Evolutionary conservation across 306 rosid genomes (phyloP).

Genomic region (Astragalus glycyphyllos): DNA sequence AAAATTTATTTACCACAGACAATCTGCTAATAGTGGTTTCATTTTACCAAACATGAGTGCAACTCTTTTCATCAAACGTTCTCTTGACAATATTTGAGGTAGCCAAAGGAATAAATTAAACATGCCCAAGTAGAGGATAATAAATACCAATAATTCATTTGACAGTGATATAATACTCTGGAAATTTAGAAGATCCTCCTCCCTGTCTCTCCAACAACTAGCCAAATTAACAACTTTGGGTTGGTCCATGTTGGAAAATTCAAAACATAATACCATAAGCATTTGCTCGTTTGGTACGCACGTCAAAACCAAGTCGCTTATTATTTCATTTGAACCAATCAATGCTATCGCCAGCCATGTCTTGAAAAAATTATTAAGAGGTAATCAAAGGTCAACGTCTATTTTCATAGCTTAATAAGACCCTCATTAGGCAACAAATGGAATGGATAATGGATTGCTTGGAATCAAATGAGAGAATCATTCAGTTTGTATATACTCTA

Average conservation of each 20-base stretch:
- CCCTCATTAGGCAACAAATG: neutral
- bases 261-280: neutral
- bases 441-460: conserved; percentile 12
- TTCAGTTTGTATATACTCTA: neutral
- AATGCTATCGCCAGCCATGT: conserved; percentile 4
- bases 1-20: too few species aligned
- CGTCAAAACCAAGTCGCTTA: conserved; percentile 35
- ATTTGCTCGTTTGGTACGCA: conserved; percentile 35
- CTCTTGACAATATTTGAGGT: neutral
- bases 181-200: conserved; percentile 7
- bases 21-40: too few species aligned
- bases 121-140: neutral
- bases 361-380: neutral
- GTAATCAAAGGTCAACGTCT: conserved; percentile 40
- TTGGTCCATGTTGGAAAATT: neutral
- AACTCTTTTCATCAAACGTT: conserved; percentile 4
- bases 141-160: conserved; percentile 19
- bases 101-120: conserved; percentile 16
- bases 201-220: neutral
- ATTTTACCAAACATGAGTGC: too few species aligned
- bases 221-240: conserved; percentile 21
- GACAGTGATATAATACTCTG: neutral
- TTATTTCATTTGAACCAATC: conserved; percentile 34
- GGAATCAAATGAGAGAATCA: conserved; percentile 31
- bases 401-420: conserved; percentile 3